phyloP scores from a whole-genome alignment of 2,329 filamentous ascomycete genomes.

The Pseudopyricularia javanii region DNA sequence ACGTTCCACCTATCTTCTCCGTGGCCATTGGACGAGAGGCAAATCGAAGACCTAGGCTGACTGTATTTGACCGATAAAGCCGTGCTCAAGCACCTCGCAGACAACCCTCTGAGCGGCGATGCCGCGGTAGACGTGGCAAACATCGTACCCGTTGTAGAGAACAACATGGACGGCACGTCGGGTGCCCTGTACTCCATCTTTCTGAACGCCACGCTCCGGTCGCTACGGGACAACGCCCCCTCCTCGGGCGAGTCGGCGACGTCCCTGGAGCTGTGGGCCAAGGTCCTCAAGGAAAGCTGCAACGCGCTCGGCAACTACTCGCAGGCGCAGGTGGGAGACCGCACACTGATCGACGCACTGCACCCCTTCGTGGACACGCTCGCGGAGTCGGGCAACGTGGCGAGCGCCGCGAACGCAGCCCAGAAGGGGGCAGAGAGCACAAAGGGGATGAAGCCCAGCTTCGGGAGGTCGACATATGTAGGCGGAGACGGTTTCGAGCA shows the following conservation, averaged over 20 bases:
- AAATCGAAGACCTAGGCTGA: not conserved
- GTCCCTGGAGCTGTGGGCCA: slow-evolving; percentile 35
- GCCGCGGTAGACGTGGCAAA: slow-evolving; percentile 37
- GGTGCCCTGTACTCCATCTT: slow-evolving; percentile 66
- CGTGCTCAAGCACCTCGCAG: slow-evolving; percentile 35
- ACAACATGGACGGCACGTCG: slow-evolving; percentile 48
- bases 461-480: slow-evolving; percentile 76
- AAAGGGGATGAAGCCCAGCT: slow-evolving; percentile 81
- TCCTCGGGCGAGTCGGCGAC: slow-evolving; percentile 17
- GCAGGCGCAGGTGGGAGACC: slow-evolving; percentile 73
- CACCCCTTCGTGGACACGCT: slow-evolving; percentile 74
- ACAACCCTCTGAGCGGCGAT: slow-evolving; percentile 33
- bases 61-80: slow-evolving; percentile 19
- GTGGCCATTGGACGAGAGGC: not conserved
- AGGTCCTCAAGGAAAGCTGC: slow-evolving; percentile 60
- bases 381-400: slow-evolving; percentile 49
- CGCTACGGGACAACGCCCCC: slow-evolving; percentile 27
- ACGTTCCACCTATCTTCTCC: slow-evolving; percentile 10
- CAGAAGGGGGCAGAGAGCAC: slow-evolving; percentile 68
- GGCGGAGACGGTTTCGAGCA: slow-evolving; percentile 62
- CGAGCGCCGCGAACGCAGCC: slow-evolving; percentile 64
- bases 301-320: slow-evolving; percentile 70
- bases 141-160: slow-evolving; percentile 43
- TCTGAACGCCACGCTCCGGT: slow-evolving; percentile 69
- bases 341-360: slow-evolving; percentile 80